Conservation (phyloP, 75 land plant genomes). For the Pseudotsuga menziesii region DNA sequence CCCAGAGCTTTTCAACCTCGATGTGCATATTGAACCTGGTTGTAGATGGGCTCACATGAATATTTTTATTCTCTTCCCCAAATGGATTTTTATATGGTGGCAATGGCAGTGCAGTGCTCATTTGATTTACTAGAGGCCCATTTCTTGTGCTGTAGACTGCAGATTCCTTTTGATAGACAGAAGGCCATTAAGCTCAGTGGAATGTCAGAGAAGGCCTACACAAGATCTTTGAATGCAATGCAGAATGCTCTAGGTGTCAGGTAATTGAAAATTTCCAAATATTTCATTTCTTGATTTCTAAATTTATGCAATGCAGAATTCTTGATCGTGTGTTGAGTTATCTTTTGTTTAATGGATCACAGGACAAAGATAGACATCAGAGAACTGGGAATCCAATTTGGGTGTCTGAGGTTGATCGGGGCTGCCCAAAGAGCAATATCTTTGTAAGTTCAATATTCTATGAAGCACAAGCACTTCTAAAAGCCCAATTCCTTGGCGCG, state of each 20-base stretch:
- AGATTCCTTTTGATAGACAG: conserved; percentile 62
- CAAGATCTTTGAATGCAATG: conserved; percentile 68
- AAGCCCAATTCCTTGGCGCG: too few species aligned
- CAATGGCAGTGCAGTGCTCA: too few species aligned
- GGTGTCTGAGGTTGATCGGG: conserved; percentile 82
- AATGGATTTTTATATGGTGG: too few species aligned
- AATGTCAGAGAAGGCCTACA: conserved; percentile 96
- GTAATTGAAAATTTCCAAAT: conserved; percentile 21
- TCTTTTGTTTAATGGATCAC: conserved; percentile 12
- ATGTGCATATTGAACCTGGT: too few species aligned
- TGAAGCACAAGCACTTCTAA: too few species aligned
- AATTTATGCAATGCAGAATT: too few species aligned
- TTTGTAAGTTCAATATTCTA: conserved; percentile 42
- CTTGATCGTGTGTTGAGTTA: neutral
- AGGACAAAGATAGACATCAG: conserved; percentile 76
- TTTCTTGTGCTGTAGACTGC: conserved; percentile 26
- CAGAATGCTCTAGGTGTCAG: conserved; percentile 82
- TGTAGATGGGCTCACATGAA: too few species aligned
- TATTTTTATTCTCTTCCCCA: too few species aligned
- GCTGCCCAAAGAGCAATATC: conserved; percentile 62
- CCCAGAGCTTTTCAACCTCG: too few species aligned
- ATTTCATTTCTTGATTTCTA: too few species aligned
- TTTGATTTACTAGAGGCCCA: too few species aligned
- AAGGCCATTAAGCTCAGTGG: conserved; percentile 72
- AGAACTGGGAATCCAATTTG: conserved; percentile 84